phyloP scores from a whole-genome alignment of 2,329 filamentous ascomycete genomes.

The Knufia fluminis region DNA sequence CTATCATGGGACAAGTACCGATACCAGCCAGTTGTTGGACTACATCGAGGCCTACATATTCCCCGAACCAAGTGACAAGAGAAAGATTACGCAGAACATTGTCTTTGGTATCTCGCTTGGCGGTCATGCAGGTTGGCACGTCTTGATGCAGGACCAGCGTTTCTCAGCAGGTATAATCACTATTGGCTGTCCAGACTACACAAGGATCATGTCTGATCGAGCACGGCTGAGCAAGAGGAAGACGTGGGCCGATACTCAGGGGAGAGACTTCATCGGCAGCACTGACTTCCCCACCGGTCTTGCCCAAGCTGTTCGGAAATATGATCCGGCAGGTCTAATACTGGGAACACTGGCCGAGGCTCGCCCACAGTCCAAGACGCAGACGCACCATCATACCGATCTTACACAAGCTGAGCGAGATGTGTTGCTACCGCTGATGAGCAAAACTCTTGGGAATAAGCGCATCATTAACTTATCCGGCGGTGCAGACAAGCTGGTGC shows the following conservation, averaged over 20 bases:
- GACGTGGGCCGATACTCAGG: slow-evolving; percentile 45
- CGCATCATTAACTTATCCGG: slow-evolving; percentile 46
- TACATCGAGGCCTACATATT: slow-evolving; percentile 69
- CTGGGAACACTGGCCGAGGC: slow-evolving; percentile 42
- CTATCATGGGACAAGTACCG: slow-evolving; percentile 56
- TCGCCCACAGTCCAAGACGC: slow-evolving; percentile 13
- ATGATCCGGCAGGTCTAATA: slow-evolving; percentile 68
- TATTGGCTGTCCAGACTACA: slow-evolving; percentile 85
- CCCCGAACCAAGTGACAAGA: slow-evolving; percentile 31
- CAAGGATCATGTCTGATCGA: slow-evolving; percentile 68
- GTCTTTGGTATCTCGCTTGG: slow-evolving; percentile 78
- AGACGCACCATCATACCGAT: slow-evolving; percentile 24
- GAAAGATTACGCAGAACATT: slow-evolving; percentile 52
- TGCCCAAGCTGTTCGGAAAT: slow-evolving; percentile 51
- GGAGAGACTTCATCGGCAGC: slow-evolving; percentile 62
- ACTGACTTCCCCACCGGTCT: slow-evolving; percentile 65
- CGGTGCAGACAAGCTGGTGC: slow-evolving; percentile 51
- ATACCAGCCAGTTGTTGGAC: slow-evolving; percentile 67
- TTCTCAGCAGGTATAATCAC: slow-evolving; percentile 70
- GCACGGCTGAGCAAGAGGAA: slow-evolving; percentile 63
- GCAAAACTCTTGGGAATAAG: slow-evolving; percentile 40
- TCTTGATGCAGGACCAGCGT: slow-evolving; percentile 66
- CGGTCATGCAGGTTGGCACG: slow-evolving; percentile 80
- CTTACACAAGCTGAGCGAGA: slow-evolving; percentile 36
- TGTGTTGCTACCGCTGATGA: slow-evolving; percentile 35